These are phyloP conservation scores for Penicillium sp. DNA, from an alignment of 2,329 filamentous ascomycete genomes.

Conservation along the genomic window DNA sequence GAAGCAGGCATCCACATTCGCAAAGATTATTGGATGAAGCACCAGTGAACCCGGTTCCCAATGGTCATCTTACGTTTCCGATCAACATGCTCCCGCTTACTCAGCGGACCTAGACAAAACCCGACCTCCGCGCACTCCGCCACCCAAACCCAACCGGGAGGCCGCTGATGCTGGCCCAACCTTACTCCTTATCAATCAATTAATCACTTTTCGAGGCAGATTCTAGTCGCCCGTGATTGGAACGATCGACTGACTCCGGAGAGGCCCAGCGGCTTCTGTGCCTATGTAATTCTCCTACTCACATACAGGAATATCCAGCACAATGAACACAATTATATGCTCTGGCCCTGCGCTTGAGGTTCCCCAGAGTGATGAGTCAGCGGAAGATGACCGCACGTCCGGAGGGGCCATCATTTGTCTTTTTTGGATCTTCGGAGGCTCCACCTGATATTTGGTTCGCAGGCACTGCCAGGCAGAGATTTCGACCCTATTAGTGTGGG, in stretches of 20 bases:
- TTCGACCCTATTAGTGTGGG: conserved; percentile 11
- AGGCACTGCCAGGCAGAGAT: conserved; percentile 3
- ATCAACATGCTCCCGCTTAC: conserved; percentile 2
- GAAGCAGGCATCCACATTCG: neutral
- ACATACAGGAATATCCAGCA: neutral
- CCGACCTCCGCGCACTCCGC: neutral
- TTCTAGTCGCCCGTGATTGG: neutral
- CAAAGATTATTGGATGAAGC: neutral
- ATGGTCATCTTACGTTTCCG: neutral
- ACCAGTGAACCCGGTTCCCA: neutral
- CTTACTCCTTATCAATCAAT: neutral
- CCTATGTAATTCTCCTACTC: too few species aligned
- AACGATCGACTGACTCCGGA: neutral
- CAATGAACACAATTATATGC: neutral
- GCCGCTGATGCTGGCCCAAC: neutral
- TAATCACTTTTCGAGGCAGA: neutral
- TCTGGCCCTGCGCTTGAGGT: too few species aligned
- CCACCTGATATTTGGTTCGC: conserved; percentile 6
- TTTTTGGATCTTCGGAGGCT: conserved; percentile 6
- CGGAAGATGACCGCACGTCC: conserved; percentile 2
- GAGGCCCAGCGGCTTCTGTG: neutral
- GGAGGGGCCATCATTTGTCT: neutral
- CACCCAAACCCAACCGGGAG: neutral
- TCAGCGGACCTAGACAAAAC: neutral
- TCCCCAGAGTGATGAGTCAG: conserved; percentile 3